These are phyloP conservation scores for Fusarium chlamydosporum DNA, from an alignment of 2,329 filamentous ascomycete species.

Conservation along the genomic window DNA sequence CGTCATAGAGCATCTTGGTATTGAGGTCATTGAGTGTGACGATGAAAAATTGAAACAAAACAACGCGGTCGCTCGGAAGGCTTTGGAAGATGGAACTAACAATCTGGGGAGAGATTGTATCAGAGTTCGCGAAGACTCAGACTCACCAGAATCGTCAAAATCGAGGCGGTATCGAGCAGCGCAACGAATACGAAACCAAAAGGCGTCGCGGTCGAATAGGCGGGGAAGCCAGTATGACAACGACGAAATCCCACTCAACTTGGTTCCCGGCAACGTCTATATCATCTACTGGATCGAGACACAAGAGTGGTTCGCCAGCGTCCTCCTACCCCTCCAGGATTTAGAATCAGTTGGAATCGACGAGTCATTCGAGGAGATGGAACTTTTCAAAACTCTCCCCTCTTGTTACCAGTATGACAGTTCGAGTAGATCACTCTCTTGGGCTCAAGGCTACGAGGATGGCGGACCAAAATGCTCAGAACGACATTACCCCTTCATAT, in stretches of 20 bases:
- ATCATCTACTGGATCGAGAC: conserved; percentile 25
- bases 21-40: conserved; percentile 33
- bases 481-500: conserved; percentile 40
- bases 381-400: conserved; percentile 22
- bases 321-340: conserved; percentile 28
- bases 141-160: background rate
- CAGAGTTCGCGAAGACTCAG: background rate
- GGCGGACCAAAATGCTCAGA: conserved; percentile 2
- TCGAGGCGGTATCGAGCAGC: background rate
- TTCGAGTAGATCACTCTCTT: conserved; percentile 14
- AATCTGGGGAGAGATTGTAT: conserved; percentile 21
- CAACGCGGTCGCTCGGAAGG: conserved; percentile 14
- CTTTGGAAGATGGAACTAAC: conserved; percentile 12
- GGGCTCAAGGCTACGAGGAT: conserved; percentile 30
- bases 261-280: conserved; percentile 32
- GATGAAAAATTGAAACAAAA: conserved; percentile 28
- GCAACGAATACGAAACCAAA: background rate
- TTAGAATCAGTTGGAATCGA: conserved; percentile 14
- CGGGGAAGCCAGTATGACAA: background rate
- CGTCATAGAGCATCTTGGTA: conserved; percentile 27
- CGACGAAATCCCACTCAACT: background rate
- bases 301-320: conserved; percentile 23
- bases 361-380: conserved; percentile 16
- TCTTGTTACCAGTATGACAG: conserved; percentile 35
- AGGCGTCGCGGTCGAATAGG: background rate